Evolutionary conservation across 148 eudicot species (phyloP).

Genomic region (Simmondsia chinensis): DNA sequence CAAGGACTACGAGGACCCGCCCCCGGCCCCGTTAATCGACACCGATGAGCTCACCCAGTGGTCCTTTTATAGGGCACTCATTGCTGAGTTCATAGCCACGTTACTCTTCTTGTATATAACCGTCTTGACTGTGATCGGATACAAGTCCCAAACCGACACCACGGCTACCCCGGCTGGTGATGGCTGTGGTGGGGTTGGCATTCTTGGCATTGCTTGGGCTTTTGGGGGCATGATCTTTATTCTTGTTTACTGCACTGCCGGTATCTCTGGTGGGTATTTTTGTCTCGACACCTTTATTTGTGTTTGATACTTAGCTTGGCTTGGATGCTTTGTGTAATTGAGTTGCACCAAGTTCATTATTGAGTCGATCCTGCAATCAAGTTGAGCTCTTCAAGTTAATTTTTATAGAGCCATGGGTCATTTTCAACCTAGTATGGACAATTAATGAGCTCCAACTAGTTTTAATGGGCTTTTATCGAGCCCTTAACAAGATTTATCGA

Average conservation of each 20-base stretch:
- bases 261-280: constrained; percentile 26
- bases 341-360: no score
- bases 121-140: constrained; percentile 26
- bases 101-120: constrained; percentile 28
- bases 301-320: no score
- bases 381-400: no score
- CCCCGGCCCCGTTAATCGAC: constrained; percentile 31
- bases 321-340: no score
- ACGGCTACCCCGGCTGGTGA: constrained; percentile 1
- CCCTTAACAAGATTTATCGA: no score
- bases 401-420: no score
- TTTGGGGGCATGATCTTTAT: constrained; percentile 42
- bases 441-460: no score
- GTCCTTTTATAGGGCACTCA: constrained; percentile 31
- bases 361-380: no score
- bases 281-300: no score
- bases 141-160: constrained; percentile 11
- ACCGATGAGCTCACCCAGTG: constrained; percentile 20
- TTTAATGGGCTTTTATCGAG: no score
- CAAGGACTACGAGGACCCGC: constrained; percentile 39
- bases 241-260: constrained; percentile 50
- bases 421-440: no score
- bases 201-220: constrained; percentile 44
- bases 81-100: constrained; percentile 35
- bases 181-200: constrained; percentile 33